Percentiles rank a stretch among this genome's conserved stretches.
Conservation (phyloP, 2,329 filamentous ascomycete genomes). For the Penicillium sp. region DNA sequence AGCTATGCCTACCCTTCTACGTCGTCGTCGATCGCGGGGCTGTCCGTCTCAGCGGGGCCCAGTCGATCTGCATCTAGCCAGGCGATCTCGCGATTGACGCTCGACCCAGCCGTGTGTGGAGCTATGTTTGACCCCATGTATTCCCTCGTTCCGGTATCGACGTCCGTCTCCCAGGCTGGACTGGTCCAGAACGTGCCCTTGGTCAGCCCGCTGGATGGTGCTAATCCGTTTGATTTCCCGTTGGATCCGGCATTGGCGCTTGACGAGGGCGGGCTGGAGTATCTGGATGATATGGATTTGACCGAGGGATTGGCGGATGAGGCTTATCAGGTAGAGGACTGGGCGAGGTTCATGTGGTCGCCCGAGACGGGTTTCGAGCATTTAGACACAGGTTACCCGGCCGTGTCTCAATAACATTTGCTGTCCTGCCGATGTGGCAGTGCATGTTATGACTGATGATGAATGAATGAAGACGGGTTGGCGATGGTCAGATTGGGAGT, state of each 20-base stretch:
- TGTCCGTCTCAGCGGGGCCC: neutral
- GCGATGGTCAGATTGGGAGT: neutral
- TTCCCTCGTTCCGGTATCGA: slow-evolving; percentile 14
- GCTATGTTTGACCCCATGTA: slow-evolving; percentile 24
- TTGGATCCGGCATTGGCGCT: slow-evolving; percentile 21
- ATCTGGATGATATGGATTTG: slow-evolving; percentile 24
- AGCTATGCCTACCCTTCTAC: neutral
- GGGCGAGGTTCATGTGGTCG: slow-evolving; percentile 31
- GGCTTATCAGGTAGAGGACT: slow-evolving; percentile 27
- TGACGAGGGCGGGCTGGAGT: slow-evolving; percentile 11
- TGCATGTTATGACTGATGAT: slow-evolving; percentile 21
- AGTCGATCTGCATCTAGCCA: slow-evolving; percentile 3
- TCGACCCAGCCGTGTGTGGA: slow-evolving; percentile 14
- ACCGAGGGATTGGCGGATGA: slow-evolving; percentile 22
- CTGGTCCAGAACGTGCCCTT: slow-evolving; percentile 13
- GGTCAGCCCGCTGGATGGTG: slow-evolving; percentile 22
- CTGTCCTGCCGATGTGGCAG: slow-evolving; percentile 10
- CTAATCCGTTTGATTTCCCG: slow-evolving; percentile 26
- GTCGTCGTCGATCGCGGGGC: neutral
- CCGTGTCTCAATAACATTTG: slow-evolving; percentile 24
- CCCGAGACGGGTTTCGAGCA: slow-evolving; percentile 28
- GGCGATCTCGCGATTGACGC: slow-evolving; percentile 6
- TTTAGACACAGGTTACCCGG: slow-evolving; percentile 25
- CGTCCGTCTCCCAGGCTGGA: slow-evolving; percentile 8
- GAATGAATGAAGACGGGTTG: slow-evolving; percentile 7